These are phyloP conservation scores for Lichtheimia ramosa DNA, from an alignment of 371 early-diverging fungal genomes.

Conservation along the genomic window DNA sequence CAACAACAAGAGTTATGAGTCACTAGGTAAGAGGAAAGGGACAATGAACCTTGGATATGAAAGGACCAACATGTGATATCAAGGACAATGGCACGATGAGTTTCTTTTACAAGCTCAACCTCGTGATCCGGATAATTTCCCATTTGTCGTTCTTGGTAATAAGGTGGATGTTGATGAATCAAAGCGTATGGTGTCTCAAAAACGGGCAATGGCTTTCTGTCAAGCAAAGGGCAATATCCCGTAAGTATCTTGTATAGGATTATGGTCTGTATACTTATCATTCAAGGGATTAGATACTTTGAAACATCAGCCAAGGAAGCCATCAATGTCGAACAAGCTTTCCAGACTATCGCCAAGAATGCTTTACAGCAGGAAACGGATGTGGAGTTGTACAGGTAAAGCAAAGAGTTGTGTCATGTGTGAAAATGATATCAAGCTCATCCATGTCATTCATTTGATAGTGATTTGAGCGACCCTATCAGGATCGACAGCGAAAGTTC, in stretches of 20 bases:
- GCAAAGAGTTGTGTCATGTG: not conserved
- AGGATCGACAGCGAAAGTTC: slow-evolving; percentile 79
- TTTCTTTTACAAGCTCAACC: slow-evolving; percentile 91
- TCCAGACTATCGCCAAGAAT: slow-evolving; percentile 92
- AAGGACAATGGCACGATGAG: slow-evolving; percentile 92
- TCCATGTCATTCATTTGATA: slow-evolving; percentile 31
- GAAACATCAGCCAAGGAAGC: slow-evolving; percentile 96
- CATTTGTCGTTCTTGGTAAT: slow-evolving; percentile 97
- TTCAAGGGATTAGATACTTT: slow-evolving; percentile 60
- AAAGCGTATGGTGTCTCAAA: slow-evolving; percentile 89
- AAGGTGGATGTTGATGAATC: slow-evolving; percentile 96
- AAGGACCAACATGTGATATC: not conserved
- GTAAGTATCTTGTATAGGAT: slow-evolving; percentile 21
- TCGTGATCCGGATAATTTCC: slow-evolving; percentile 91
- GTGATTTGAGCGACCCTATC: slow-evolving; percentile 93
- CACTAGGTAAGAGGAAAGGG: slow-evolving; percentile 54
- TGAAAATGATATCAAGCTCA: too few species aligned
- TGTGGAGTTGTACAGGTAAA: slow-evolving; percentile 69
- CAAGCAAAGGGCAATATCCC: slow-evolving; percentile 92
- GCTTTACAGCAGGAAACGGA: slow-evolving; percentile 92
- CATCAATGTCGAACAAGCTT: slow-evolving; percentile 95
- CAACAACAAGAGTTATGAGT: slow-evolving; percentile 91
- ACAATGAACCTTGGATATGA: not conserved
- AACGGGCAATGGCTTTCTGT: slow-evolving; percentile 95
- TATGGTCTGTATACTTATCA: slow-evolving; percentile 1